Evolutionary conservation across 2,329 filamentous ascomycete genomes (phyloP).

Genomic region (Fusarium buxicola): DNA sequence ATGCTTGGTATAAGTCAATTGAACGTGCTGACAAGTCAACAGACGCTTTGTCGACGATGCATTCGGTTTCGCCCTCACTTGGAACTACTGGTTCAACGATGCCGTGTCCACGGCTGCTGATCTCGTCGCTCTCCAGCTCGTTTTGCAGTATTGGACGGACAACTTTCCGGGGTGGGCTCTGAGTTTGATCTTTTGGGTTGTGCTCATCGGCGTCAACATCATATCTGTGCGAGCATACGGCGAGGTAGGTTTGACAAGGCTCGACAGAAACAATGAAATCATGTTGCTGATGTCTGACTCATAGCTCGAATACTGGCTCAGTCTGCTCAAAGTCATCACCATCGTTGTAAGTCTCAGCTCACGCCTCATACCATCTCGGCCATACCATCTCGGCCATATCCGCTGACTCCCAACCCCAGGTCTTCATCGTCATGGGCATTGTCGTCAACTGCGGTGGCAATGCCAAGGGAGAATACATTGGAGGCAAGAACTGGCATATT

Average conservation of each 20-base stretch:
- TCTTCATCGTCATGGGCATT: conserved; percentile 73
- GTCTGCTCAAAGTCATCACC: conserved; percentile 64
- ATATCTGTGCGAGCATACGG: conserved; percentile 51
- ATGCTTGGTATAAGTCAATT: conserved; percentile 55
- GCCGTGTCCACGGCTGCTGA: conserved; percentile 66
- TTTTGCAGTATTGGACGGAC: conserved; percentile 71
- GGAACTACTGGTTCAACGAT: conserved; percentile 76
- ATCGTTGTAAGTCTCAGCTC: conserved; percentile 54
- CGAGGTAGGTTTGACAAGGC: conserved; percentile 41
- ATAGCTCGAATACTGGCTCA: conserved; percentile 68
- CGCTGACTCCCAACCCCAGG: conserved; percentile 26
- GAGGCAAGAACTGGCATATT: conserved; percentile 67
- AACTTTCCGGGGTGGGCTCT: conserved; percentile 73
- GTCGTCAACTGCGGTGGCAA: conserved; percentile 66
- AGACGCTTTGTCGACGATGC: conserved; percentile 64
- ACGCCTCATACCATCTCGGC: fast-evolving
- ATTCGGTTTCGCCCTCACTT: conserved; percentile 65
- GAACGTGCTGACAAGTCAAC: not conserved
- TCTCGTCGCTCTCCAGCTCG: conserved; percentile 63
- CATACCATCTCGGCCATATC: not conserved
- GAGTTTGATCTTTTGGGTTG: conserved; percentile 69
- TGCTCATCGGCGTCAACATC: conserved; percentile 60
- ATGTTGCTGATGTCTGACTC: conserved; percentile 48
- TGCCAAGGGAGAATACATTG: conserved; percentile 64
- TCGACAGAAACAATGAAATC: too few relatives aligned